Evolutionary conservation across 2,329 filamentous ascomycete genomes (phyloP).

Genomic region (Alternaria solani): DNA sequence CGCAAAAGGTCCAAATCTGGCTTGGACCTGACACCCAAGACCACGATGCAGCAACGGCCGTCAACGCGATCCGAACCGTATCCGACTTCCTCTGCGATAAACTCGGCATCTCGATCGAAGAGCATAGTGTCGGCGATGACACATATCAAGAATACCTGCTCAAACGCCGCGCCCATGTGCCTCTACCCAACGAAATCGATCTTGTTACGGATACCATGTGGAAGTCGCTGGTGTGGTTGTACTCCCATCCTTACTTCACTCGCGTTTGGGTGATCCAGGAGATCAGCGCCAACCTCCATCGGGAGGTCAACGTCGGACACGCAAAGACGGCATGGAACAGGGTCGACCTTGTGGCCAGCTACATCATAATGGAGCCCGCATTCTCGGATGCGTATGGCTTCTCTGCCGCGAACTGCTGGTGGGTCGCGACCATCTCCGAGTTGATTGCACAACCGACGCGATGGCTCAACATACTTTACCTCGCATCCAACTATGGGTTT

Average conservation of each 20-base stretch:
- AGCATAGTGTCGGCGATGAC: background rate
- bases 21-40: no score
- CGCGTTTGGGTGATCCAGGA: background rate
- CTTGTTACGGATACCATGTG: background rate
- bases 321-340: background rate
- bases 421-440: background rate
- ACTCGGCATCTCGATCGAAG: no score
- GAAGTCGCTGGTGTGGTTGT: background rate
- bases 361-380: background rate
- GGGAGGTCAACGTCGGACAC: background rate
- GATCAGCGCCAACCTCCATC: background rate
- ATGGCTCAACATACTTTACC: background rate
- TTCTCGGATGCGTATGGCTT: background rate
- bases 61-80: no score
- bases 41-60: no score
- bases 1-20: no score
- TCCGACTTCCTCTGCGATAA: no score
- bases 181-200: background rate
- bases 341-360: background rate
- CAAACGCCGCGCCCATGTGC: background rate
- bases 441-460: background rate
- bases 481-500: background rate
- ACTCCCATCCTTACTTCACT: background rate
- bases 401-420: background rate
- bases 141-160: background rate